These are phyloP conservation scores for Ocimum tenuiflorum DNA, from an alignment of 257 asterid species.

Conservation along the genomic window DNA sequence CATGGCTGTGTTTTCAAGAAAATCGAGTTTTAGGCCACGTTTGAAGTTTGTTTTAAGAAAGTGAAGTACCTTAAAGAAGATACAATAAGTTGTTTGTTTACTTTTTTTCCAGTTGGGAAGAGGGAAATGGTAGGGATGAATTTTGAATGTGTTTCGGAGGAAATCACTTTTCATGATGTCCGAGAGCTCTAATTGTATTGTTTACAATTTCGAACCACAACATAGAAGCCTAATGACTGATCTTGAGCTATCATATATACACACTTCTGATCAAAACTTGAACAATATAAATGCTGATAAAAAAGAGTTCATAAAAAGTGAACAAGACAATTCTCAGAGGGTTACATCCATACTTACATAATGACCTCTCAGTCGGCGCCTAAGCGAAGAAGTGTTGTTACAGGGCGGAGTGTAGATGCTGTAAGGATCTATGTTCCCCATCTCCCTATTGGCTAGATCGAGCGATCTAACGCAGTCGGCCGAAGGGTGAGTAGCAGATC, in stretches of 20 bases:
- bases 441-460: constrained; percentile 50
- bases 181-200: too few relatives aligned
- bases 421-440: constrained; percentile 80
- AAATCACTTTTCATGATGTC: too few relatives aligned
- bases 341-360: constrained; percentile 48
- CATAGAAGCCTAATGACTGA: too few relatives aligned
- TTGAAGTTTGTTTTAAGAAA: too few relatives aligned
- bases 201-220: too few relatives aligned
- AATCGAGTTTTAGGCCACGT: constrained; percentile 9
- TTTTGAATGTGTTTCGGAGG: too few relatives aligned
- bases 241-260: background rate
- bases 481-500: constrained; percentile 83
- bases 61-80: too few relatives aligned
- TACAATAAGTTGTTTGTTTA: too few relatives aligned
- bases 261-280: background rate
- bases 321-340: background rate
- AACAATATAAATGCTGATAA: too few relatives aligned
- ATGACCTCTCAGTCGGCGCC: constrained; percentile 63
- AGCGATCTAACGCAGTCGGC: constrained; percentile 53
- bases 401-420: constrained; percentile 86
- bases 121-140: too few relatives aligned
- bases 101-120: too few relatives aligned
- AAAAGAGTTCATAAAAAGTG: background rate
- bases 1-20: constrained; percentile 55
- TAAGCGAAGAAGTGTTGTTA: constrained; percentile 44